These are phyloP conservation scores for Heritiera fomes DNA, from an alignment of 345 rosid species.

Conservation along the genomic window DNA sequence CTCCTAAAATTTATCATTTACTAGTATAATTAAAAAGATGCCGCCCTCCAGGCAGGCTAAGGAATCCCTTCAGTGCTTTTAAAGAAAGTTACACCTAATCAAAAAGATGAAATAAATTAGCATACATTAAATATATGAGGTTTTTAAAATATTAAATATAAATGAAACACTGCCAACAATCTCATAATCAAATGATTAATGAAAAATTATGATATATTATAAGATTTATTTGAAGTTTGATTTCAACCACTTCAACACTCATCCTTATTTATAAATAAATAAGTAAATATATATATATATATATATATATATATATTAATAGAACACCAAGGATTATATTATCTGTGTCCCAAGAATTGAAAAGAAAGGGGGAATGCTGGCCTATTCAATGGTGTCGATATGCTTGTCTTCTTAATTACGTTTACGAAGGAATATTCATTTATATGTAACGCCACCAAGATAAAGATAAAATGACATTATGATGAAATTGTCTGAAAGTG, in stretches of 20 bases:
- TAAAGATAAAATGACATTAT: constrained; percentile 11
- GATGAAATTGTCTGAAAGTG: constrained; percentile 22
- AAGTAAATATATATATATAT: too few relatives aligned
- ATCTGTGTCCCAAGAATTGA: background rate
- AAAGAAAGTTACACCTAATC: background rate
- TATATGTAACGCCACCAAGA: constrained; percentile 20
- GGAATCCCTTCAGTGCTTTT: background rate
- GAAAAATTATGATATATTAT: too few relatives aligned
- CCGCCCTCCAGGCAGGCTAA: background rate
- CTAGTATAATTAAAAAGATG: background rate
- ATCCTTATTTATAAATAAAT: too few relatives aligned
- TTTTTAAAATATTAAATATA: too few relatives aligned
- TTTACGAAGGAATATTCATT: constrained; percentile 23
- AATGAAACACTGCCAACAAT: too few relatives aligned
- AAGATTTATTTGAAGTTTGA: too few relatives aligned
- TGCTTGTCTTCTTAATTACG: constrained; percentile 19
- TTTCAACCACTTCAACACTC: too few relatives aligned
- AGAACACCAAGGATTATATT: too few relatives aligned
- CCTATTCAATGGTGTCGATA: constrained; percentile 2
- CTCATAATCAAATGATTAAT: too few relatives aligned
- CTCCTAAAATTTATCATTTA: too few relatives aligned
- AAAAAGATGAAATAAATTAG: background rate
- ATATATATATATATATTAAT: too few relatives aligned
- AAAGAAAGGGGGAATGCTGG: background rate
- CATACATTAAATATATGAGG: background rate